A percentile compares a stretch with the other conserved stretches of the same genome.
phyloP scores from a whole-genome alignment of 139 green algal species.

The Auxenochlorella pyrenoidosa region DNA sequence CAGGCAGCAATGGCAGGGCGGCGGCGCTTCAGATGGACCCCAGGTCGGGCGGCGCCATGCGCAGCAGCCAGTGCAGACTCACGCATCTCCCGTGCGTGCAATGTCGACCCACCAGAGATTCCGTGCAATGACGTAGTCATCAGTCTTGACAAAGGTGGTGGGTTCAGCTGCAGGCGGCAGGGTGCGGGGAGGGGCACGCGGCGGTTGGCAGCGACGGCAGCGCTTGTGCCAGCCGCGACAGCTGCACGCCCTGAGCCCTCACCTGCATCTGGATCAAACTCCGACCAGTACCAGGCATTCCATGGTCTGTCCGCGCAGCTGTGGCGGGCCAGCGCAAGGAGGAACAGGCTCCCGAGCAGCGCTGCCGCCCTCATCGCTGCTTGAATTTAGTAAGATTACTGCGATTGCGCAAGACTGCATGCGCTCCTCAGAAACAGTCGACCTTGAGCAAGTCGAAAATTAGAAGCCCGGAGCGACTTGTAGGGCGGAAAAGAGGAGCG shows the following conservation, averaged over 20 bases:
- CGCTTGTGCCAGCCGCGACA: not conserved
- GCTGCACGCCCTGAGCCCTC: not conserved
- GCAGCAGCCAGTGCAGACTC: too few relatives aligned
- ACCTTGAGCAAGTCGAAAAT: too few relatives aligned
- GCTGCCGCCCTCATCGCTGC: not conserved
- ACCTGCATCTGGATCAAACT: conserved; percentile 23
- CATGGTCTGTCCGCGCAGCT: not conserved
- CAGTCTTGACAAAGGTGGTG: conserved; percentile 1
- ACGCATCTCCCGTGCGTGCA: too few relatives aligned
- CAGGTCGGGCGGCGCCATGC: too few relatives aligned
- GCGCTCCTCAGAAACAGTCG: too few relatives aligned
- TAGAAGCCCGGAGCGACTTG: too few relatives aligned
- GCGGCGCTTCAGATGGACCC: too few relatives aligned
- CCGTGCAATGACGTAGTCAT: conserved; percentile 10
- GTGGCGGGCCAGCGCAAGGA: not conserved
- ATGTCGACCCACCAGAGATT: conserved; percentile 26
- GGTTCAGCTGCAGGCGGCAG: not conserved
- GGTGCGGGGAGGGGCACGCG: not conserved
- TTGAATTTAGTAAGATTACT: not conserved
- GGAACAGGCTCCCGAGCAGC: not conserved
- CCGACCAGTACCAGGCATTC: conserved; percentile 25
- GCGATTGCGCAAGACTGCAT: too few relatives aligned
- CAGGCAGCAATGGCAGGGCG: too few relatives aligned
- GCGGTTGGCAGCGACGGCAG: not conserved
- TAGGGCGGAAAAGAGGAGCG: too few relatives aligned